These are phyloP conservation scores for Phytophthora meadii DNA, from an alignment of 352 stramenopile species.

Conservation along the genomic window DNA sequence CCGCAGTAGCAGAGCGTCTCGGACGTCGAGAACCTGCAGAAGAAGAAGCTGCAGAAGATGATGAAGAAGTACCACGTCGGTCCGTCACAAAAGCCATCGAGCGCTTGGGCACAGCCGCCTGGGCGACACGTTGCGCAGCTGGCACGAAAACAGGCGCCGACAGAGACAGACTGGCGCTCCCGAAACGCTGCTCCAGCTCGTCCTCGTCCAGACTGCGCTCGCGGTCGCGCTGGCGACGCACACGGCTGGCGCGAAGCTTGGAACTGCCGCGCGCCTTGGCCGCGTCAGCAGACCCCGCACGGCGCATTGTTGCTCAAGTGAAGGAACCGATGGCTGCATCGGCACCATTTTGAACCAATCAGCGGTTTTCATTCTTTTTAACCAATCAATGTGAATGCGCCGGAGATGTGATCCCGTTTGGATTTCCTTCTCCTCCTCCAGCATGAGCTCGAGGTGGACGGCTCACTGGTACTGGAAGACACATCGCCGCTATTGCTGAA, in stretches of 20 bases:
- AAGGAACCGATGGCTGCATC: constrained; percentile 9
- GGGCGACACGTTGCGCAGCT: constrained; percentile 15
- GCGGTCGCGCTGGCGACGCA: constrained; percentile 57
- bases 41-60: neutral
- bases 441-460: too few species aligned
- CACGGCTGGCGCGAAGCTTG: constrained; percentile 68
- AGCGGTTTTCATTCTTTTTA: too few species aligned
- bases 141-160: constrained; percentile 69
- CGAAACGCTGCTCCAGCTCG: constrained; percentile 73
- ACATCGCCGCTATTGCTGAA: too few species aligned
- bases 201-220: constrained; percentile 65
- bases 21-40: constrained; percentile 11
- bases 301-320: constrained; percentile 10
- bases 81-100: constrained; percentile 69
- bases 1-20: constrained; percentile 19
- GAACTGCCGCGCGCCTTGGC: constrained; percentile 34
- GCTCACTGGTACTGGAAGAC: too few species aligned
- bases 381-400: too few species aligned
- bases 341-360: too few species aligned
- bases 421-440: too few species aligned
- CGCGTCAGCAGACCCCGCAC: constrained; percentile 2
- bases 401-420: too few species aligned
- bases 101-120: constrained; percentile 28
- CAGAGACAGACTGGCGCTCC: constrained; percentile 41
- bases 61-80: constrained; percentile 12